Evolutionary conservation across 139 green algal genomes (phyloP), one percentile per base, ranked within the genome.

Genomic region (Asterochloris erici): DNA sequence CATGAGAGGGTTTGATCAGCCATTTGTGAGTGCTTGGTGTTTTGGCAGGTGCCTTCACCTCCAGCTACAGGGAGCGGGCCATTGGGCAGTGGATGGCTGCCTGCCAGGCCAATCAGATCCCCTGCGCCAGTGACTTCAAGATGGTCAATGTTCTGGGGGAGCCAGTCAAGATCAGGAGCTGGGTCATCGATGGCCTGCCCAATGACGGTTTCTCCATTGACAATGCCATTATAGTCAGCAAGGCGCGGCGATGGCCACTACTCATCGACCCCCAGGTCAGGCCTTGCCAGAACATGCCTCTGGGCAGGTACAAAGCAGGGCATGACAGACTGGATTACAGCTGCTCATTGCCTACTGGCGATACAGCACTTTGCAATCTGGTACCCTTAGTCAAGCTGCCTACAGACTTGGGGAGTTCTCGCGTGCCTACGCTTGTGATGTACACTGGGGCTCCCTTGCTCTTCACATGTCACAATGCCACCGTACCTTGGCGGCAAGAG

Each of bases 151-250:
- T 86, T 13, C 84, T 94, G 62, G 92, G 89, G 0, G 88, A 95
- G 79, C 88, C 93, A n/a, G 94, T 97, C 68, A 84, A 86, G 83
- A 94, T 96, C 68, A 86, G 91, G 16, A 87, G 93, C 28, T 97
- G 94, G 94, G 94, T 89, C 79, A 95, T 96, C 83, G 91, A 91
- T 85, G 94, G 94, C 29, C 84, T 97, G 78, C 94, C 94, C 21
- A 95, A 96, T 77, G 94, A 97, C 81, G 85, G 90, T 64, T 94
- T 96, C 79, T 93, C 87, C 29, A 94, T 92, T 24, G 94, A 97
- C 79, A 97, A 97, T 81, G 91, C 84, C 38, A 95, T 97, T 74
- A 90, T 93, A 0, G 88, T 97, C 81, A 88, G 87, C 82, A 88
- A 93, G 73, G 90, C 89, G 29, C 82, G 92, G 1, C 82, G 94